Conservation (phyloP, 2,329 filamentous ascomycete species). For the Fusarium brachygibbosum region DNA sequence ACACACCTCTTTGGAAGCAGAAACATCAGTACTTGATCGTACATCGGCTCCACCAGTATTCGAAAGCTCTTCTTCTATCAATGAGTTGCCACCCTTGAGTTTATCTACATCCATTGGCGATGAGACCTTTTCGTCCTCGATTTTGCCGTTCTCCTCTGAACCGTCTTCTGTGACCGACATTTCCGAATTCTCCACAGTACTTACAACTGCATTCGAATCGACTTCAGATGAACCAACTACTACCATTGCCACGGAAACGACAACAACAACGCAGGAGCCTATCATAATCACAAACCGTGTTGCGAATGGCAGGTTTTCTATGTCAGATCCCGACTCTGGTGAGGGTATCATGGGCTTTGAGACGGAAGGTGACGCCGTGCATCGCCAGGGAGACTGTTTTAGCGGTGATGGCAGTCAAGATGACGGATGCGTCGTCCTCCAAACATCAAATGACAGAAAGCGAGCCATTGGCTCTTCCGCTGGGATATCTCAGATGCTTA, state of each 20-base stretch:
- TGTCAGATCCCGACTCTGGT: neutral
- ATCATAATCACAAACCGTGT: neutral
- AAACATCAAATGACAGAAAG: neutral
- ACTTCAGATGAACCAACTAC: neutral
- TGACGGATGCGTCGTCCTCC: neutral
- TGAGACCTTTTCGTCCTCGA: neutral
- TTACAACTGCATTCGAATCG: neutral
- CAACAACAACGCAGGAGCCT: neutral
- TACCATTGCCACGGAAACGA: neutral
- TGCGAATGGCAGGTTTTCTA: constrained; percentile 5
- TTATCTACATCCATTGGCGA: neutral
- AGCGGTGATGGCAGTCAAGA: neutral
- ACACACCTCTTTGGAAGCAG: neutral
- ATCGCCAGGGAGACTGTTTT: neutral
- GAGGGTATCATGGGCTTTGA: constrained; percentile 1
- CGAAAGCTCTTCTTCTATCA: neutral
- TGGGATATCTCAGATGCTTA: constrained; percentile 15
- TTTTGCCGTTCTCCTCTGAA: accelerated
- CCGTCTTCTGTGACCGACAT: neutral
- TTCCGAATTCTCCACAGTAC: neutral
- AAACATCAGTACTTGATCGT: neutral
- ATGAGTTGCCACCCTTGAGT: neutral
- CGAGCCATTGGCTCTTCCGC: neutral
- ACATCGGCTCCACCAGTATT: neutral
- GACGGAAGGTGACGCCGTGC: neutral